These are phyloP conservation scores for Coemansia reversa DNA, from an alignment of 192 early-diverging fungal species.

Conservation along the genomic window DNA sequence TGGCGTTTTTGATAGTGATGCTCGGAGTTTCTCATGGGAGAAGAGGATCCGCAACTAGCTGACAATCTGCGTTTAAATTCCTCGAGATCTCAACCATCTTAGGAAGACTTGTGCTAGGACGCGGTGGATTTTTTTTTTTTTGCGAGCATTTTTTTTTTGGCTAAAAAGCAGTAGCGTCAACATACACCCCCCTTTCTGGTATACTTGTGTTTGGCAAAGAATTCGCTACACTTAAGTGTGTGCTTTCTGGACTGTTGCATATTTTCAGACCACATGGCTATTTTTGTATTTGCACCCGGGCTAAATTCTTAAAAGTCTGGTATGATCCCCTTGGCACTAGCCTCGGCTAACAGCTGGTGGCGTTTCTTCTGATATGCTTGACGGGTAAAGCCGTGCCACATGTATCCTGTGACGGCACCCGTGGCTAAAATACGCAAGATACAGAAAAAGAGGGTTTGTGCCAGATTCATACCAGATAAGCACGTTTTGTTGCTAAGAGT, in stretches of 20 bases:
- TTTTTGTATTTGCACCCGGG: constrained; percentile 1
- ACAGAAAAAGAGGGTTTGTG: not conserved
- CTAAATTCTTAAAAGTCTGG: constrained; percentile 13
- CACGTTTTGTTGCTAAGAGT: not conserved
- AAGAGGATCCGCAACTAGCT: not conserved
- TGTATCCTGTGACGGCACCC: constrained; percentile 48
- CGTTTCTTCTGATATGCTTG: constrained; percentile 52
- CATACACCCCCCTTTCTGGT: not conserved
- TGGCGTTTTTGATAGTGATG: not conserved
- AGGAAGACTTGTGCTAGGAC: not conserved
- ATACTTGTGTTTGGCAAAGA: not conserved
- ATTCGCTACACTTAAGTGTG: not conserved
- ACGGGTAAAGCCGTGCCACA: constrained; percentile 52
- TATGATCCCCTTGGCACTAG: constrained; percentile 27
- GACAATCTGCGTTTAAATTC: not conserved
- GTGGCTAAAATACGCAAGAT: constrained; percentile 26
- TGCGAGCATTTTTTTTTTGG: not conserved
- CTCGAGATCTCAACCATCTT: not conserved
- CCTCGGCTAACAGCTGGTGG: constrained; percentile 28
- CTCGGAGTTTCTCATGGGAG: not conserved
- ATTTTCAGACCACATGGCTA: constrained; percentile 1
- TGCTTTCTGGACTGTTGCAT: constrained; percentile 1
- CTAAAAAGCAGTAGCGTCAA: not conserved
- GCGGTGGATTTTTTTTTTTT: too few relatives aligned
- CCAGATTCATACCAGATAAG: not conserved